Conservation (phyloP, 768 basidiomycete species). For the Pisolithus tinctorius region DNA sequence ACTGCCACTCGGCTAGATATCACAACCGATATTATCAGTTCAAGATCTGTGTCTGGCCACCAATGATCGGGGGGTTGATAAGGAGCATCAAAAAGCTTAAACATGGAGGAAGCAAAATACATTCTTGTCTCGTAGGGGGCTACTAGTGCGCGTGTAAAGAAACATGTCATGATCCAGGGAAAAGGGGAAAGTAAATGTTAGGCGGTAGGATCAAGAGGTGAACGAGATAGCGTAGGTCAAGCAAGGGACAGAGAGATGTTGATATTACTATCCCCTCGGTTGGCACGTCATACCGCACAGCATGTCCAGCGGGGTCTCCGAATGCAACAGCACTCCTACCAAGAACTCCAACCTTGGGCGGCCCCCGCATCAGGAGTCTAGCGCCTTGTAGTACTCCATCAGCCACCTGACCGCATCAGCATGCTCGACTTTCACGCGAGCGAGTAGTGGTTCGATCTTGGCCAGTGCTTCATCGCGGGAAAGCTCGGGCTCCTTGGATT, state of each 20-base stretch:
- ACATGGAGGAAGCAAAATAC: not conserved
- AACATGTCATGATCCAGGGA: constrained; percentile 6
- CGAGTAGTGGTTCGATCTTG: constrained; percentile 51
- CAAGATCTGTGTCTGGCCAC: no score
- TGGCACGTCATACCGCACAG: constrained; percentile 11
- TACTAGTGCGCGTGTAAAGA: constrained; percentile 15
- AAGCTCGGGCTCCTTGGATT: constrained; percentile 29
- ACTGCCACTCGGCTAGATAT: not conserved
- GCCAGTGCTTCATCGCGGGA: constrained; percentile 45
- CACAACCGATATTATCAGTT: not conserved
- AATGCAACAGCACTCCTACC: not conserved
- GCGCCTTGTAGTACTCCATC: constrained; percentile 29
- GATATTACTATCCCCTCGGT: constrained; percentile 15
- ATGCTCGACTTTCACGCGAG: constrained; percentile 62
- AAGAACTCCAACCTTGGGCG: not conserved
- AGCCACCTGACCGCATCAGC: constrained; percentile 62
- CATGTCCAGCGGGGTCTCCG: not conserved
- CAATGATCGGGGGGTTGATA: no score
- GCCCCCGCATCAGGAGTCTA: not conserved
- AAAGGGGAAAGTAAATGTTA: constrained; percentile 14
- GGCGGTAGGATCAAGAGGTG: constrained; percentile 8
- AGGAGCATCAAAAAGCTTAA: not conserved
- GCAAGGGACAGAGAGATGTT: constrained; percentile 19
- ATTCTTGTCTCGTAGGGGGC: constrained; percentile 13
- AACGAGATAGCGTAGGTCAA: not conserved